A percentile compares a stretch with the other conserved stretches of the same genome.
Conservation (phyloP, 2,329 filamentous ascomycete genomes). For the Diaporthe velutina region DNA sequence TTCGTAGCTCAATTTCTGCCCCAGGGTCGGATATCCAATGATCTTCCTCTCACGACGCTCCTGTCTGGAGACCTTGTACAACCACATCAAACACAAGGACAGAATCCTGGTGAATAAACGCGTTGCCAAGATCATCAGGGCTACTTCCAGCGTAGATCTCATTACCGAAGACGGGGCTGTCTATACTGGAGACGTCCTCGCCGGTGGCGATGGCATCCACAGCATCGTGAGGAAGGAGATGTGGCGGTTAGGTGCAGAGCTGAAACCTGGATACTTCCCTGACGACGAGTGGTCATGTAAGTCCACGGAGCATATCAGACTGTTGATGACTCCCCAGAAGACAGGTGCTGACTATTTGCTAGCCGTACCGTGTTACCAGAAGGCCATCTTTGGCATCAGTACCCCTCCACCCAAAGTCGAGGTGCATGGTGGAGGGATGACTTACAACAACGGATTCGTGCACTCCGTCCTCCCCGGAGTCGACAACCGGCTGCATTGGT, state of each 20-base stretch:
- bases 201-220: neutral
- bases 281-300: neutral
- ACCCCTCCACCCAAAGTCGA: neutral
- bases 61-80: neutral
- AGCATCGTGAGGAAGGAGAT: neutral
- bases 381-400: neutral
- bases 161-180: neutral
- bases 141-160: neutral
- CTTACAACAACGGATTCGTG: neutral
- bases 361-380: neutral
- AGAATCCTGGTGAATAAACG: neutral
- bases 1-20: neutral
- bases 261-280: neutral
- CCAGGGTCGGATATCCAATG: neutral
- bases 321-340: neutral
- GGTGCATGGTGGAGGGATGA: neutral
- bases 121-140: neutral
- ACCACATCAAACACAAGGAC: neutral
- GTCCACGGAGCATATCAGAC: neutral
- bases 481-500: neutral
- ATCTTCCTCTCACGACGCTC: neutral
- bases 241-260: neutral
- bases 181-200: neutral
- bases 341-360: neutral
- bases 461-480: neutral